phyloP scores from a whole-genome alignment of 495 filamentous ascomycete genomes.

The Parathielavia hyrcaniae region DNA sequence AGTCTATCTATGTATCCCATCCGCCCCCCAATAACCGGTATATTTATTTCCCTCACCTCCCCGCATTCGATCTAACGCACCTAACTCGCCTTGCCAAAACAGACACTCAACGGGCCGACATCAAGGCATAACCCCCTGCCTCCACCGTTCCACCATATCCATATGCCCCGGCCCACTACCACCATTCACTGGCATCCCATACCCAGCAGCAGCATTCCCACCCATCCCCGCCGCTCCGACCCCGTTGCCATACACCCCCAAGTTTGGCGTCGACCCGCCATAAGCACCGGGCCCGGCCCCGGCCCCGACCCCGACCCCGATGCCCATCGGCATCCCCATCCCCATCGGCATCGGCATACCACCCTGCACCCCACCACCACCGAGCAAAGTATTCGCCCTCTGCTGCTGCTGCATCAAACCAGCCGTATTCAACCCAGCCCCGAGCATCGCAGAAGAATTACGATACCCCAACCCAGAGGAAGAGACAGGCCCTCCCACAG shows the following conservation, averaged over 20 bases:
- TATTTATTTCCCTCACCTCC: not conserved
- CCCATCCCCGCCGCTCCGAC: not conserved
- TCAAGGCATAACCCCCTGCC: conserved; percentile 66
- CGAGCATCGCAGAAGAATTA: not conserved
- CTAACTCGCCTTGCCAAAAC: too few relatives aligned
- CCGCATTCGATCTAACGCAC: not conserved
- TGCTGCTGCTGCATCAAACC: conserved; percentile 12
- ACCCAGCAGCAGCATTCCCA: not conserved
- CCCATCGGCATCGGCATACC: too few relatives aligned
- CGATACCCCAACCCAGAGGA: conserved; percentile 17
- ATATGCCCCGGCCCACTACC: not conserved
- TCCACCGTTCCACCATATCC: conserved; percentile 78
- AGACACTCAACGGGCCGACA: not conserved
- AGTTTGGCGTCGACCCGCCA: conserved; percentile 16
- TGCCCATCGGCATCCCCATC: not conserved
- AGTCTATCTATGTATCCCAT: not conserved
- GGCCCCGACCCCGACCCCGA: not conserved
- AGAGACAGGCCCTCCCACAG: conserved; percentile 21
- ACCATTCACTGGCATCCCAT: not conserved
- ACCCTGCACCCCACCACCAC: not conserved
- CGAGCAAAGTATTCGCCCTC: conserved; percentile 11
- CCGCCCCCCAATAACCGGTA: not conserved
- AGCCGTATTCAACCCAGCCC: conserved; percentile 4
- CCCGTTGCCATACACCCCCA: not conserved
- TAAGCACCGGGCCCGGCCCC: not conserved